A percentile compares a stretch with the other conserved stretches of the same genome.
These are phyloP conservation scores for Mycena amicta DNA, from an alignment of 768 basidiomycete genomes.

Conservation along the genomic window DNA sequence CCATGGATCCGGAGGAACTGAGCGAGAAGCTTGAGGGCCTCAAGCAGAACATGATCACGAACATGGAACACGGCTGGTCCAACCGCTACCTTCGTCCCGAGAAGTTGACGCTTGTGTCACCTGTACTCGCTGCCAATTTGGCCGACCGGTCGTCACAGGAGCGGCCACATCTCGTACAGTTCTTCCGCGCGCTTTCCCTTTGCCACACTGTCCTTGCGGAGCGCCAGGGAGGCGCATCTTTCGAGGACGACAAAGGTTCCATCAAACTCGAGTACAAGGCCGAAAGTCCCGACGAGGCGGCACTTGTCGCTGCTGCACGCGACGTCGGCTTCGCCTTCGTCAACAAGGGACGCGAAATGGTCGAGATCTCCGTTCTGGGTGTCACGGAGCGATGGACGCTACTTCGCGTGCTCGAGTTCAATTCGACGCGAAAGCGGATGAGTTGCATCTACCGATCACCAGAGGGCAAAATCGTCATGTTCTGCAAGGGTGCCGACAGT, in stretches of 20 bases:
- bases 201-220: constrained; percentile 93
- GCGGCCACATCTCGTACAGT: constrained; percentile 68
- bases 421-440: constrained; percentile 93
- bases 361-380: constrained; percentile 93
- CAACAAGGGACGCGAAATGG: constrained; percentile 64
- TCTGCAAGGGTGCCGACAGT: constrained; percentile 97
- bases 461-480: constrained; percentile 79
- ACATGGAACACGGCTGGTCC: constrained; percentile 79
- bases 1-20: constrained; percentile 72
- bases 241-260: constrained; percentile 38
- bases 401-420: constrained; percentile 89
- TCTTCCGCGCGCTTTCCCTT: constrained; percentile 93
- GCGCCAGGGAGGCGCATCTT: constrained; percentile 26
- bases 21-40: constrained; percentile 60
- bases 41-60: constrained; percentile 76
- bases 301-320: constrained; percentile 87
- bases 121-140: constrained; percentile 80
- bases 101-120: constrained; percentile 86
- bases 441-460: constrained; percentile 87
- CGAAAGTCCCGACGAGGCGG: constrained; percentile 94
- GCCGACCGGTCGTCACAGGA: constrained; percentile 62
- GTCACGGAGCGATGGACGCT: constrained; percentile 80
- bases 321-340: constrained; percentile 95
- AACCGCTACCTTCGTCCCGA: constrained; percentile 84
- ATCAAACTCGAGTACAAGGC: constrained; percentile 87